These are phyloP conservation scores for Trichophyton equinum DNA, from an alignment of 2,329 filamentous ascomycete species.

Conservation along the genomic window DNA sequence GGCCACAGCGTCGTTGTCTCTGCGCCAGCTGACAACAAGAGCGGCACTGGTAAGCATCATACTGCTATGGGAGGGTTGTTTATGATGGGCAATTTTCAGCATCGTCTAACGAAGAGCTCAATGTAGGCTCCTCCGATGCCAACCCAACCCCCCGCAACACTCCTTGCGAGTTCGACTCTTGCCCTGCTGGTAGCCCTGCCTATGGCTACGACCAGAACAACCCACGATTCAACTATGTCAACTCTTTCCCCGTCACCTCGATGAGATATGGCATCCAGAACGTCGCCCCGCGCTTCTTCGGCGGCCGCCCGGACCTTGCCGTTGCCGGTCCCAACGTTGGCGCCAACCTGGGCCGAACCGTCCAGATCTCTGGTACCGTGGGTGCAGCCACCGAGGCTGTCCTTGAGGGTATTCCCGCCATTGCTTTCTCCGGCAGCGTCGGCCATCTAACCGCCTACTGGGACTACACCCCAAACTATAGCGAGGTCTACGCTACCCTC, in stretches of 20 bases:
- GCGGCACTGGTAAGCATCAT: background rate
- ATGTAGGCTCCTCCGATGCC: background rate
- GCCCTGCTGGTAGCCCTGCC: background rate
- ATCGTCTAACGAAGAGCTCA: background rate
- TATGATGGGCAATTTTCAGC: background rate
- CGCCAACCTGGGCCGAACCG: background rate
- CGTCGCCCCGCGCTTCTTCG: background rate
- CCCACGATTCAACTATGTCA: background rate
- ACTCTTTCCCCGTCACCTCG: background rate
- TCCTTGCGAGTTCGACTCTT: background rate
- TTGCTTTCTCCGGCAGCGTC: background rate
- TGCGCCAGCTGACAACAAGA: background rate
- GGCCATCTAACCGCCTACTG: background rate
- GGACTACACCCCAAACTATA: background rate
- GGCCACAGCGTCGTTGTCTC: background rate
- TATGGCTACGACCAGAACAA: background rate
- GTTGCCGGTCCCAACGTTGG: background rate
- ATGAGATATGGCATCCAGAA: background rate
- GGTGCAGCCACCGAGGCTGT: background rate
- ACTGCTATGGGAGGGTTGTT: background rate
- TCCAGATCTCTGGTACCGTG: background rate
- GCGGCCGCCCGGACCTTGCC: background rate
- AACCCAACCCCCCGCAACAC: background rate
- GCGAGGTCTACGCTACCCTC: background rate
- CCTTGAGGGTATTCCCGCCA: background rate